Evolutionary conservation across 2,329 filamentous ascomycete genomes (phyloP), one percentile per base, ranked within the genome.

Genomic region (Aureobasidium sp.): DNA sequence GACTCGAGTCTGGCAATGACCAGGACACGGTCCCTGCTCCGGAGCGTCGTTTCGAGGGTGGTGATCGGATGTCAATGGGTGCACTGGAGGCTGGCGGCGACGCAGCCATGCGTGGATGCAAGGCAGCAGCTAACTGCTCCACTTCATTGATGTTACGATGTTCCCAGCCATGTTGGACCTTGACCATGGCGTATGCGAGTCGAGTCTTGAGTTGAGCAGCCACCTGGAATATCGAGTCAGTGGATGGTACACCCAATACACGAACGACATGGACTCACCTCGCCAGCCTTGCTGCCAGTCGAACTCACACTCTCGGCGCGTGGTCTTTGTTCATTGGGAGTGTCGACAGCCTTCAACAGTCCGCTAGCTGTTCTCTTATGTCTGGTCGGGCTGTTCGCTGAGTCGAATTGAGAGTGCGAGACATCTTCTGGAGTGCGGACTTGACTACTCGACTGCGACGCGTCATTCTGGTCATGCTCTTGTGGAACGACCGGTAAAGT

Each of bases 171-270:
- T 95, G 86, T 71, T 91, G 90, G 44, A 97, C 89, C 74, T 96
- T 97, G 71, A 95, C 83, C 83, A 96, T 94, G 65, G 93, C 93
- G 74, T 97, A 97, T 7, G 91, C 90, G 32, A 97, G 81, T 68
- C 91, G 88, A 57, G 91, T 87, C 70, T 87, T 88, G 58, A 97
- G 81, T 70, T 93, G 89, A 60, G 86, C 84, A 44, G 90, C 91
- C 59, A 90, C 77, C 88, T 91, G 72, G 50, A 68, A 64, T 51
- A 63, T 44, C 32, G 57, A 59, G 65, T 69, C 37, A 67, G 51
- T 42, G 55, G 36, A 30, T 11, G 25, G 1, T 30, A 3, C 13
- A 2, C 11, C 5, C n/a, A 6, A 37, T 9, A 16, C 5, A 14
- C 42, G 21, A 21, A 21, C 21, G n/a, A 14, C 39, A 63, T 61